Evolutionary conservation across 805 yeast species (phyloP), one percentile per base, ranked within the genome.

Genomic region (Sungouiozyma ichnusensis): DNA sequence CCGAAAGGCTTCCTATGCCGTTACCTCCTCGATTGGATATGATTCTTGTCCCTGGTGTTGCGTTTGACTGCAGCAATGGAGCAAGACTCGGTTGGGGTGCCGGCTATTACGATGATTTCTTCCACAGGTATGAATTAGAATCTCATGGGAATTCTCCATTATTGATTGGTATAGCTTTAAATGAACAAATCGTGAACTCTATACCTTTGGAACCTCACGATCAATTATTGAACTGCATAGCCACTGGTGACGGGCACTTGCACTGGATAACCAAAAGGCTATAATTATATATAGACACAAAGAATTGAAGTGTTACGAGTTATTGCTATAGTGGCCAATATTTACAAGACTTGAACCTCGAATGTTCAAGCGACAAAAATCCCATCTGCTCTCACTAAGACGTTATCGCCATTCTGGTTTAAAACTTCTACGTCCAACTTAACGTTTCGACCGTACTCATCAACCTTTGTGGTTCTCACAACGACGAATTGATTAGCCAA

Each of bases 41-140:
- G 8, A 64, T 90, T 5, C 62, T 90, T 5, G 68, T 90, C 0
- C 97, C 97, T 0, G 97, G 94, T 0, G 80, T 90, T 1, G 95
- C 85, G 1, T 88, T 85, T 59, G 48, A 55, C 11, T 52, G 56
- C 4, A 39, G 49, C 18, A 46, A 49, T 4, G 64, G 77, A 17
- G 58, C 66, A 11, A 59, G 98, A 41, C 57, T 90, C 41, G 98
- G 98, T 1, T 94, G 86, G 57, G 98, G 98, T 1, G 90, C 80
- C 4, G 98, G 97, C 0, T 87, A 76, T 59, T 90, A 92, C 58
- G 98, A 90, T 58, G 85, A 81, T 51, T 83, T 69, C 52, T 70
- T 83, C 35, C 64, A 68, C 37, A 63, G 81, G 39, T 77, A 77
- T 49, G 40, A 39, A 24, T 43, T 49, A 20, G 43, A 48, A 18